These are phyloP conservation scores for Erythrophleum fordii DNA, from an alignment of 306 rosid species.

Conservation along the genomic window DNA sequence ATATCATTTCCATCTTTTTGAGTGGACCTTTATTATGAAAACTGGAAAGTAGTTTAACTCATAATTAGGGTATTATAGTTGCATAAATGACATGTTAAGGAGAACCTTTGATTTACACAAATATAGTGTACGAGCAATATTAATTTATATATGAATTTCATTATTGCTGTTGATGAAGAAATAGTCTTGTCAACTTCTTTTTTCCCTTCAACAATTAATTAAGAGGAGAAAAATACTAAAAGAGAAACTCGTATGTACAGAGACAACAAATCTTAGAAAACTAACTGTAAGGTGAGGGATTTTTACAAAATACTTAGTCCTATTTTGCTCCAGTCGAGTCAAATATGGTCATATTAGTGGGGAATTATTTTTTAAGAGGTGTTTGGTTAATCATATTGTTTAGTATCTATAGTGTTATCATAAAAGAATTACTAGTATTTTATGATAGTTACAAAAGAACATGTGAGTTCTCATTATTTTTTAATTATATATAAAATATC, in stretches of 20 bases:
- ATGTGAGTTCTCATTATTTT: too few species aligned
- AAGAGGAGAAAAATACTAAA: not conserved
- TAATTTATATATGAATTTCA: not conserved
- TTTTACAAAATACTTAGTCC: not conserved
- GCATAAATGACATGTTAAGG: not conserved
- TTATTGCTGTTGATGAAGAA: not conserved
- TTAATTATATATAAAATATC: too few species aligned
- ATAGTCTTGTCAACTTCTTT: not conserved
- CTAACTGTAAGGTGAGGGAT: not conserved
- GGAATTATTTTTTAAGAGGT: not conserved
- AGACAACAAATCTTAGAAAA: too few species aligned
- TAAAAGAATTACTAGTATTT: too few species aligned
- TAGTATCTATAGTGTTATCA: too few species aligned
- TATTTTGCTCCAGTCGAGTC: not conserved
- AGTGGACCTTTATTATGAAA: not conserved
- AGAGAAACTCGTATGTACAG: too few species aligned
- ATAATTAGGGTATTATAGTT: not conserved
- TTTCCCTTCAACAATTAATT: not conserved
- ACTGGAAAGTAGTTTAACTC: not conserved
- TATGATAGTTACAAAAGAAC: too few species aligned
- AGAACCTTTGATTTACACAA: not conserved
- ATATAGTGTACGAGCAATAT: not conserved
- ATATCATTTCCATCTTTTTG: conserved; percentile 17
- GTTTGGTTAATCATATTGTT: not conserved
- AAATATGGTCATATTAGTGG: not conserved